A percentile compares a stretch with the other conserved stretches of the same genome.
Conservation (phyloP, 1,139 yeast species). For the Candida sojae region DNA sequence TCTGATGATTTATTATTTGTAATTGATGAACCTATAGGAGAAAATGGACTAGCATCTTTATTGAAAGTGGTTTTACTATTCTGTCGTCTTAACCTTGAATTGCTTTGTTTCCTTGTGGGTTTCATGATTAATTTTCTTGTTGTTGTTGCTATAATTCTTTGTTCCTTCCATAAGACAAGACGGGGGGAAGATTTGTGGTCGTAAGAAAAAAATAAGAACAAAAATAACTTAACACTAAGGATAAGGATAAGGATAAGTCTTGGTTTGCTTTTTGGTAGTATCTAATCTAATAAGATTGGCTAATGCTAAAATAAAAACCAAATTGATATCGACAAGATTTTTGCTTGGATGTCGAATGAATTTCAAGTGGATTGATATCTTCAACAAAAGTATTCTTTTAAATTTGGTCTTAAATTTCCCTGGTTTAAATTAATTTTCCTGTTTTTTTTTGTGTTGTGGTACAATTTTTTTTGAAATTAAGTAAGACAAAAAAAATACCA, state of each 20-base stretch:
- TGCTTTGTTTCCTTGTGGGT: not conserved
- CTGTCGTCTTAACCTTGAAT: not conserved
- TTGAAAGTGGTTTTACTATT: conserved; percentile 16
- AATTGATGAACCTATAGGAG: conserved; percentile 17
- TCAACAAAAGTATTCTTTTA: not conserved
- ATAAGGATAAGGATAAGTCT: no score
- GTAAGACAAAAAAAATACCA: not conserved
- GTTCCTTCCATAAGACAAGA: no score
- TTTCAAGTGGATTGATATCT: no score
- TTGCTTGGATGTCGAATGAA: no score
- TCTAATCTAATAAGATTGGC: no score
- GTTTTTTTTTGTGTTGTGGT: not conserved
- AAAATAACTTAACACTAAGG: no score
- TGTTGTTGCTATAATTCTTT: not conserved
- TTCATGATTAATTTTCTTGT: not conserved
- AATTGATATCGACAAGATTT: no score
- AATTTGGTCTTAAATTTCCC: not conserved
- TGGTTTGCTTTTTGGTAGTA: no score
- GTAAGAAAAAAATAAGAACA: no score
- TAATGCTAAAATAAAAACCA: no score
- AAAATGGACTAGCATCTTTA: conserved; percentile 29
- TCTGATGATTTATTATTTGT: not conserved
- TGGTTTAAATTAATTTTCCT: not conserved
- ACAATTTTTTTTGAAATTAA: not conserved
- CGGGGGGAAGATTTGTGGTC: not conserved